These are phyloP conservation scores for Madurella mycetomatis DNA, from an alignment of 2,329 filamentous ascomycete species.

Conservation along the genomic window DNA sequence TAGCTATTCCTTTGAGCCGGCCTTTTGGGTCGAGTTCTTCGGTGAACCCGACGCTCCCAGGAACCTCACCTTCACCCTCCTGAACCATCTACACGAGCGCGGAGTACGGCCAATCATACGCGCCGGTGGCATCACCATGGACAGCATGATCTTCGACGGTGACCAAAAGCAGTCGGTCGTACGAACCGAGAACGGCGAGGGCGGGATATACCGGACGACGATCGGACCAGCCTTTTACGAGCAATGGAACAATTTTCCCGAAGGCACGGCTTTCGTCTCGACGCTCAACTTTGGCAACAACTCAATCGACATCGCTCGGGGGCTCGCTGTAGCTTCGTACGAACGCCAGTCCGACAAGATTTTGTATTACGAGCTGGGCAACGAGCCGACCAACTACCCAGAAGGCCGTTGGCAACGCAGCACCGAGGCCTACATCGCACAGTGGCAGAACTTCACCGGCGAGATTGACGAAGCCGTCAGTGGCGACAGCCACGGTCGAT, in stretches of 20 bases:
- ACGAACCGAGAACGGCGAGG: constrained; percentile 19
- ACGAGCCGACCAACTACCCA: constrained; percentile 23
- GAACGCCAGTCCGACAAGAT: constrained; percentile 17
- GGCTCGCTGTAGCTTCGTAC: constrained; percentile 16
- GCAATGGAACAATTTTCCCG: constrained; percentile 19
- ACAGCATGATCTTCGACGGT: constrained; percentile 20
- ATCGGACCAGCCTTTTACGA: constrained; percentile 19
- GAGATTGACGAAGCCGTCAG: constrained; percentile 8
- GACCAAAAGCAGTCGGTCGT: constrained; percentile 13
- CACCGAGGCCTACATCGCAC: constrained; percentile 17
- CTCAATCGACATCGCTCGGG: constrained; percentile 15
- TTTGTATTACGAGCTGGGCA: constrained; percentile 21
- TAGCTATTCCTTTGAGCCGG: constrained; percentile 22
- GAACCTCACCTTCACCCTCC: constrained; percentile 19
- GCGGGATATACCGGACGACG: constrained; percentile 19
- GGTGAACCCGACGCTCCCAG: constrained; percentile 17
- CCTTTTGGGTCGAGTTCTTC: constrained; percentile 22
- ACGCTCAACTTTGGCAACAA: constrained; percentile 23
- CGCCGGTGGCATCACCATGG: constrained; percentile 22
- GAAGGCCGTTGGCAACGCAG: constrained; percentile 16
- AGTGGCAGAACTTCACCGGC: constrained; percentile 17
- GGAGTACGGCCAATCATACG: constrained; percentile 19
- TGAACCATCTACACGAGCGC: constrained; percentile 19
- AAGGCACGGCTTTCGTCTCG: constrained; percentile 18
- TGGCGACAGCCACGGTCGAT: constrained; percentile 9